Evolutionary conservation across 2,329 filamentous ascomycete species (phyloP).

Genomic region (Aspergillus caelatus): DNA sequence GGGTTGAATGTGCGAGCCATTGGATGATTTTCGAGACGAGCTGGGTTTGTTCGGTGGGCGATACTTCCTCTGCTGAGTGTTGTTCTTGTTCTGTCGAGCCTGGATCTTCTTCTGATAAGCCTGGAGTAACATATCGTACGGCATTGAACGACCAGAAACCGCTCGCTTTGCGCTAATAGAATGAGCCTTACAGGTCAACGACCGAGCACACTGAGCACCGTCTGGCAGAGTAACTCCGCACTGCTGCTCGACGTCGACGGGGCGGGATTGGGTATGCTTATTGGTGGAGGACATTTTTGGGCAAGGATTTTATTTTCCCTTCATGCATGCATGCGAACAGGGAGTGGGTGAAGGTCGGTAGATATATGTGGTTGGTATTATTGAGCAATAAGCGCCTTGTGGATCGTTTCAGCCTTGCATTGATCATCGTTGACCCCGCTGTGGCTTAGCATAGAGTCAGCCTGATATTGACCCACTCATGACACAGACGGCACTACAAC

Average conservation of each 20-base stretch:
- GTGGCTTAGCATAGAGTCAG: background rate
- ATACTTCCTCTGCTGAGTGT: conserved; percentile 75
- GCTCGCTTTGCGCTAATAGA: conserved; percentile 92
- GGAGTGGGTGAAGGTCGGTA: background rate
- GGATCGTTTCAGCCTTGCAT: background rate
- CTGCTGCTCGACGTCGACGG: conserved; percentile 90
- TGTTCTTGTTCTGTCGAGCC: conserved; percentile 62
- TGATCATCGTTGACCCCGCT: background rate
- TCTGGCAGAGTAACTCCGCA: conserved; percentile 86
- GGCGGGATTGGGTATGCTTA: conserved; percentile 44
- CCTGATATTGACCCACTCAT: background rate
- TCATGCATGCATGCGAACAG: background rate
- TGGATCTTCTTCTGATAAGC: conserved; percentile 98
- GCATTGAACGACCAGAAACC: conserved; percentile 81
- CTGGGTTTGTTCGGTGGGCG: background rate
- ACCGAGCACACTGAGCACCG: conserved; percentile 82
- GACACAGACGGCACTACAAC: too few species aligned
- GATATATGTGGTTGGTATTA: background rate
- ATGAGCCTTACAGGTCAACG: conserved; percentile 90
- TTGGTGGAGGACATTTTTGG: background rate
- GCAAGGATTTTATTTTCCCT: background rate
- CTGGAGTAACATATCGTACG: conserved; percentile 88
- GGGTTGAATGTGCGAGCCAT: conserved; percentile 4
- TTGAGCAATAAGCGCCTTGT: background rate
- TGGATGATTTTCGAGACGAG: background rate